Conservation (phyloP, 495 filamentous ascomycete species). For the Penicillium fimorum region DNA sequence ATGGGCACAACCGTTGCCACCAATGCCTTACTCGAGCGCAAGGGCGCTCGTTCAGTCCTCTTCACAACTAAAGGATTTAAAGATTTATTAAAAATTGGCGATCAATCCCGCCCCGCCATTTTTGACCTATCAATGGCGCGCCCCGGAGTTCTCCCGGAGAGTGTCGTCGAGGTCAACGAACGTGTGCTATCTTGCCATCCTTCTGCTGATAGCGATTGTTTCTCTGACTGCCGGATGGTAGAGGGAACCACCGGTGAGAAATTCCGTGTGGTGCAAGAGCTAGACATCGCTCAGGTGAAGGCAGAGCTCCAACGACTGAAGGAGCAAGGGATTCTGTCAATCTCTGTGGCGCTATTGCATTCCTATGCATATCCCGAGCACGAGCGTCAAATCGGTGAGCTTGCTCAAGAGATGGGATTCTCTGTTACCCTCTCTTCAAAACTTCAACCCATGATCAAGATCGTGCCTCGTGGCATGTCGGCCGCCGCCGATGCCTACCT, state of each 20-base stretch:
- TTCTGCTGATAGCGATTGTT: slow-evolving; percentile 64
- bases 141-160: slow-evolving; percentile 74
- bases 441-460: slow-evolving; percentile 83
- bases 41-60: slow-evolving; percentile 88
- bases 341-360: slow-evolving; percentile 55
- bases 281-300: slow-evolving; percentile 38
- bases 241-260: slow-evolving; percentile 53
- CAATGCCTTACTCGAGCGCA: slow-evolving; percentile 89
- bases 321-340: slow-evolving; percentile 47
- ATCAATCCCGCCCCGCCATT: slow-evolving; percentile 79
- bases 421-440: slow-evolving; percentile 58
- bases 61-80: slow-evolving; percentile 92
- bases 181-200: slow-evolving; percentile 54
- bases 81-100: slow-evolving; percentile 85
- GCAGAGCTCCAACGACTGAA: slow-evolving; percentile 45
- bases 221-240: slow-evolving; percentile 35
- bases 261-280: slow-evolving; percentile 47
- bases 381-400: slow-evolving; percentile 46
- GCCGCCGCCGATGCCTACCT: slow-evolving; percentile 95
- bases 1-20: slow-evolving; percentile 92
- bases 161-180: slow-evolving; percentile 77
- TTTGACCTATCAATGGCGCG: slow-evolving; percentile 80
- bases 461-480: slow-evolving; percentile 78
- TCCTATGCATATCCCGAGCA: slow-evolving; percentile 56
- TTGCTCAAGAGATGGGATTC: slow-evolving; percentile 51